Base-by-base conservation (phyloP, 2,329 filamentous ascomycete genomes). In the Botrytis squamosa region DNA sequence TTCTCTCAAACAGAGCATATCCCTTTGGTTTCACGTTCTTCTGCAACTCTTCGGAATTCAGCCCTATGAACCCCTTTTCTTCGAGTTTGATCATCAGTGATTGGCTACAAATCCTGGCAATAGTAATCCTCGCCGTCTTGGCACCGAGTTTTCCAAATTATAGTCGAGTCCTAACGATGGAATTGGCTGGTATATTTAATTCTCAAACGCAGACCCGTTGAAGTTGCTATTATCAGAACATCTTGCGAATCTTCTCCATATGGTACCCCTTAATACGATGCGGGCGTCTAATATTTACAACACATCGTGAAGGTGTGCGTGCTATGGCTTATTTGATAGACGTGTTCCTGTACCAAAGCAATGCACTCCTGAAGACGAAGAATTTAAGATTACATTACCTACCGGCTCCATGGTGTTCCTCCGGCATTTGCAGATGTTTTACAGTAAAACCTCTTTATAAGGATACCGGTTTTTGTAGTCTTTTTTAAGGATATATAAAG, bases 11-110 rank as follows among this genome's bases (percentile, higher is more conserved):
- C 33, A 68, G 49, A 68, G 44, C 25, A 68, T 68, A 42, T 42
- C n/a, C 25, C 66, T 38, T 38, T 57, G 66, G 49, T 68, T 57
- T 68, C 66, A 68, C 36, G 20, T 57, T 57, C 44, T n/a, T 44
- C 67, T 72, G 70, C 70, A 72, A 57, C 52, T 68, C 40, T 38
- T 68, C 70, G 63, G 52, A 72, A 68, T 38, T 72, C 70, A 72
- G 70, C 70, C 70, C 70, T 72, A 72, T 60, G 63, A 68, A 40
- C 63, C 64, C 70, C 49, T 68, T 72, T 55, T 20, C 70, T 40
- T 60, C 42, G 22, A 55, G 22, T 29, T 25, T 4, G 18, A 33
- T 22, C 25, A 22, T 9, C 22, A 16, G 49, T 18, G 29, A 33
- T 66, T 55, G 46, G 18, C 22, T n/a, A 46, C 0, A 42, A 22